phyloP scores from a whole-genome alignment of 768 basidiomycete genomes.

The Amanita polypyramis region DNA sequence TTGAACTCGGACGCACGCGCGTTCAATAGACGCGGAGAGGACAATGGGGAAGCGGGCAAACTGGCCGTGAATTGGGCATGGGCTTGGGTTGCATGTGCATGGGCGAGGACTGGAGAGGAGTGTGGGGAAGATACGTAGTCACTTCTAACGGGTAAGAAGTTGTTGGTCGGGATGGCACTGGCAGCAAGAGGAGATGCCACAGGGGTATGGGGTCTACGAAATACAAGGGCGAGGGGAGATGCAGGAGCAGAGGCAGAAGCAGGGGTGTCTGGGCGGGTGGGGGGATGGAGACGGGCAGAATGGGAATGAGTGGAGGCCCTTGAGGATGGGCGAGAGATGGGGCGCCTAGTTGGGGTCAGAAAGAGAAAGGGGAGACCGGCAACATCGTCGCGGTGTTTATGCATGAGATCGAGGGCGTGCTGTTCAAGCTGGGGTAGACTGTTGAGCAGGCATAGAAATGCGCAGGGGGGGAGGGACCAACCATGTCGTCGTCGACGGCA shows the following conservation, averaged over 20 bases:
- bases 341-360: conserved; percentile 69
- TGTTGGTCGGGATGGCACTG: conserved; percentile 32
- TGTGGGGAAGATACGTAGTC: conserved; percentile 42
- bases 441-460: conserved; percentile 10
- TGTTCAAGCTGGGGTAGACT: conserved; percentile 57
- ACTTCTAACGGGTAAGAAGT: conserved; percentile 45
- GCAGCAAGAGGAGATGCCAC: conserved; percentile 65
- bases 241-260: conserved; percentile 60
- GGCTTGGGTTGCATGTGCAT: conserved; percentile 42
- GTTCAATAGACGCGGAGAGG: conserved; percentile 77
- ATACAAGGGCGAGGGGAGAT: conserved; percentile 66
- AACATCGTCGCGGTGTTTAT: conserved; percentile 82
- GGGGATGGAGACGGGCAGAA: conserved; percentile 43
- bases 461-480: conserved; percentile 24
- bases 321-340: conserved; percentile 73
- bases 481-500: conserved; percentile 59
- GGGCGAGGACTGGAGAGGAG: conserved; percentile 55
- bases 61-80: conserved; percentile 66
- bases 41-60: conserved; percentile 74
- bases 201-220: conserved; percentile 74
- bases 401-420: conserved; percentile 89
- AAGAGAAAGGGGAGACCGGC: conserved; percentile 77
- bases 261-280: conserved; percentile 66
- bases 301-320: conserved; percentile 68
- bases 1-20: conserved; percentile 88